Percentiles rank a stretch among this genome's conserved stretches.
phyloP scores from a whole-genome alignment of 1,284 basidiomycete genomes.

The Pterulicium gracile region DNA sequence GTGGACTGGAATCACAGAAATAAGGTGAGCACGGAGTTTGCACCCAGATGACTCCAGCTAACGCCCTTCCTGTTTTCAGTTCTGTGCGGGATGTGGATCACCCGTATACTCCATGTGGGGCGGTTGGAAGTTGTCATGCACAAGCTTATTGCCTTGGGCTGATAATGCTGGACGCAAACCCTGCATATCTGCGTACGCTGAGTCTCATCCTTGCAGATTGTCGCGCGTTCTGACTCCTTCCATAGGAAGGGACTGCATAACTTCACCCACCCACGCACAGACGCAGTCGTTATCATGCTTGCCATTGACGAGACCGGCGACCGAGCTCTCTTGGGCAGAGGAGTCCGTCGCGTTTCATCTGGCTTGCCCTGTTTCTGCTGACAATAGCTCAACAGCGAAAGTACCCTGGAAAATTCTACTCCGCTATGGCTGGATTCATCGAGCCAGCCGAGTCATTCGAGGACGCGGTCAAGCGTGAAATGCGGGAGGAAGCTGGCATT shows the following conservation, averaged over 20 bases:
- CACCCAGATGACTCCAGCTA: background rate
- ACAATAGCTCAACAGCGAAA: conserved; percentile 35
- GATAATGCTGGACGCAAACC: conserved; percentile 48
- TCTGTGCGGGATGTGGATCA: conserved; percentile 83
- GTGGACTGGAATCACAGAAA: conserved; percentile 86
- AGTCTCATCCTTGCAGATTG: conserved; percentile 2
- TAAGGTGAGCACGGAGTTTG: conserved; percentile 40
- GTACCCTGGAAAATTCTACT: conserved; percentile 69
- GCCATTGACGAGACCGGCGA: conserved; percentile 71
- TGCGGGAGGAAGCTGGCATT: conserved; percentile 93
- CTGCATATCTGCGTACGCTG: conserved; percentile 55
- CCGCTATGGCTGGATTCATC: conserved; percentile 83
- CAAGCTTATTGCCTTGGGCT: conserved; percentile 61
- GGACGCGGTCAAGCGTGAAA: conserved; percentile 87
- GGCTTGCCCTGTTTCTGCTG: background rate
- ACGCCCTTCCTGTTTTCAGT: conserved; percentile 30
- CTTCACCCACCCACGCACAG: conserved; percentile 81
- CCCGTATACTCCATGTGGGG: conserved; percentile 85
- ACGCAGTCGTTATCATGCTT: conserved; percentile 89
- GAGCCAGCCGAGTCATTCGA: conserved; percentile 95
- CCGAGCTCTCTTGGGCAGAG: conserved; percentile 79
- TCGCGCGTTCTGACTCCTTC: conserved; percentile 8
- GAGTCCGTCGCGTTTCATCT: conserved; percentile 36
- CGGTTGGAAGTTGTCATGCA: conserved; percentile 89
- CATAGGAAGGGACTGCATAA: conserved; percentile 79